phyloP scores from a whole-genome alignment of 352 stramenopile species.

The Pythium pyrilobum region DNA sequence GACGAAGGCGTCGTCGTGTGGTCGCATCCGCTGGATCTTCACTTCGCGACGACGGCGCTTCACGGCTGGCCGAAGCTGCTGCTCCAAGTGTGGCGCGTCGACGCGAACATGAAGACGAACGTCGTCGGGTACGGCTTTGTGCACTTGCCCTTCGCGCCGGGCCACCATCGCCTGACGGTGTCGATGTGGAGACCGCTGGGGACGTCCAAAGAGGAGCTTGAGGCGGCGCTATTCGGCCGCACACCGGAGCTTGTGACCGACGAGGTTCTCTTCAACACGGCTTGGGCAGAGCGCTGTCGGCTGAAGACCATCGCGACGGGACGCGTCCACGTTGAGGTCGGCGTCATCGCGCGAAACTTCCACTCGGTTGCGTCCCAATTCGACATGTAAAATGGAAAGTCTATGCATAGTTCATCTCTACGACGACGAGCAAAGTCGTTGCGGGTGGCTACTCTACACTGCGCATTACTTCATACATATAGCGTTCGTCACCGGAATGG shows the following conservation, averaged over 20 bases:
- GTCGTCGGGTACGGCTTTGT: slow-evolving; percentile 57
- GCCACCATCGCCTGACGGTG: slow-evolving; percentile 40
- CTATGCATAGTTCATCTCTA: neutral
- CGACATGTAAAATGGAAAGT: slow-evolving; percentile 18
- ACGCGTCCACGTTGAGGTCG: slow-evolving; percentile 39
- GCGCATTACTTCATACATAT: neutral
- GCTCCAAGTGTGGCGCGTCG: slow-evolving; percentile 57
- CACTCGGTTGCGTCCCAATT: neutral
- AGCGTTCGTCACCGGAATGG: neutral
- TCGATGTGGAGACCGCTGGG: slow-evolving; percentile 60
- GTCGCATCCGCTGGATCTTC: slow-evolving; percentile 63
- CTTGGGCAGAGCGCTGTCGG: slow-evolving; percentile 54
- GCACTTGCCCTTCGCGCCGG: slow-evolving; percentile 44
- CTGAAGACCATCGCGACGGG: slow-evolving; percentile 60
- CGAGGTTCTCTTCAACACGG: slow-evolving; percentile 50
- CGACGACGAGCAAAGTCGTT: no score
- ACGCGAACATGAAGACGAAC: slow-evolving; percentile 41
- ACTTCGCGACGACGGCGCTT: slow-evolving; percentile 50
- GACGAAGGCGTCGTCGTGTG: slow-evolving; percentile 32
- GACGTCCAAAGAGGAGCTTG: slow-evolving; percentile 41
- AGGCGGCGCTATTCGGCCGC: slow-evolving; percentile 37
- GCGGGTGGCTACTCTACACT: neutral
- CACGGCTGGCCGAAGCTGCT: slow-evolving; percentile 61
- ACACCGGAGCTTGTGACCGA: slow-evolving; percentile 53
- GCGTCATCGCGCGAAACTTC: slow-evolving; percentile 52